Base-by-base conservation (phyloP, 2,329 filamentous ascomycete genomes). In the Fusarium tricinctum region DNA sequence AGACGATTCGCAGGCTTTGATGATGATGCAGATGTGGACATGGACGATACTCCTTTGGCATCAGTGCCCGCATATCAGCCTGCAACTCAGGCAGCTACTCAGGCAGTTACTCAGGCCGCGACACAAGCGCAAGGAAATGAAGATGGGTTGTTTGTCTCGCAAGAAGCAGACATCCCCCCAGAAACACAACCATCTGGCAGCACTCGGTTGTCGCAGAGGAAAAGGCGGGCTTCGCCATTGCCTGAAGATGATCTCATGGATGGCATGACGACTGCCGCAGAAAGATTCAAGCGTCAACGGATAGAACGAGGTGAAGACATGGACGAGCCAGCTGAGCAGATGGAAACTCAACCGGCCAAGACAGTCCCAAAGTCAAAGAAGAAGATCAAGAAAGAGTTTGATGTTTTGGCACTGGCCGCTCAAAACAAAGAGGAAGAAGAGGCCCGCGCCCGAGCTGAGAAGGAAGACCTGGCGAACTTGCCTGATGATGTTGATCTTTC, bases 261-360 rank as follows among this genome's bases (percentile, higher is more conserved):
- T 15, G 84, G 86, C 22, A 86, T 97, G 56, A 89, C 94, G 2
- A 92, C 94, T 0, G 92, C 90, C 1, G 89, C 92, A 5, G 89
- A 91, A 28, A 89, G 89, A 7, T 87, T 94, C 75, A 98, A 97
- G 77, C 88, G 90, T n/a, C 89, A 91, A 22, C 89, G 91, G 26
- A 83, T 92, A 20, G 89, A 88, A 63, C 84, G 85, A 50, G 85
- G 86, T 44, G 80, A 85, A 67, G 81, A 85, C 32, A 81, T 84
- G 4, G 72, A 74, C 38, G 68, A 76, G 5, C 72, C 75, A 1
- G 52, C 68, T 7, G 73, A 75, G 6, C 74, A 77, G 42, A 61
- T 73, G 6, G 73, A 75, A 30, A 39, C 65, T 1, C 50, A 73
- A 19, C 47, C 64, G 1, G 57, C 75, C 39, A 61, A 60, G 48